Evolutionary conservation across 495 filamentous ascomycete genomes (phyloP).

Genomic region (Penicillium verhagenii): DNA sequence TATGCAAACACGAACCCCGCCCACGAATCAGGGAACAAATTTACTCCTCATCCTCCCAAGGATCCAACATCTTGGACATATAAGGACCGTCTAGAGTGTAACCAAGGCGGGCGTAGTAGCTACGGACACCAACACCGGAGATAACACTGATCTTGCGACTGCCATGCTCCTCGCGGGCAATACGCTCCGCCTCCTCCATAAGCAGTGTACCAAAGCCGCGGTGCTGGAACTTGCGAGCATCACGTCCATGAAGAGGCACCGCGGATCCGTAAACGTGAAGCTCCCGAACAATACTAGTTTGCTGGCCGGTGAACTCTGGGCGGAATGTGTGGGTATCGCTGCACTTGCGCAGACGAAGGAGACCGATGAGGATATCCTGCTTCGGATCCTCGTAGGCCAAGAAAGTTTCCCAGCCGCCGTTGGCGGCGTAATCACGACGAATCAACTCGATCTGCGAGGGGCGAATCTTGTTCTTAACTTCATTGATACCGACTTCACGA

Average conservation of each 20-base stretch:
- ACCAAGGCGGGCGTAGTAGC: conserved; percentile 89
- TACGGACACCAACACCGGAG: conserved; percentile 88
- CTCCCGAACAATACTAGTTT: conserved; percentile 88
- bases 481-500: conserved; percentile 95
- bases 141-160: conserved; percentile 95
- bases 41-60: conserved; percentile 44
- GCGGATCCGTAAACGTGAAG: conserved; percentile 96
- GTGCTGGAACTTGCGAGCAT: conserved; percentile 96
- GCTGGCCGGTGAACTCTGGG: conserved; percentile 78
- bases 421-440: conserved; percentile 91
- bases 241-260: conserved; percentile 89
- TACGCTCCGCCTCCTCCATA: conserved; percentile 97
- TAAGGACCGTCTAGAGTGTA: conserved; percentile 91
- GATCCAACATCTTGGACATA: conserved; percentile 71
- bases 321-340: conserved; percentile 87
- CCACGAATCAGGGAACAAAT: not conserved
- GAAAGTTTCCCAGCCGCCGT: conserved; percentile 98
- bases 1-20: conserved; percentile 9
- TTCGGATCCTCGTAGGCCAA: conserved; percentile 97
- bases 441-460: conserved; percentile 95
- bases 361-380: conserved; percentile 93
- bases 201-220: conserved; percentile 93
- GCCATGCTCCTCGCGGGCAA: conserved; percentile 89
- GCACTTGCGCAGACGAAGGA: conserved; percentile 89
- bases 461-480: conserved; percentile 97